A percentile compares a stretch with the other conserved stretches of the same genome.
phyloP scores from a whole-genome alignment of 140 eudicot species.

The Cichorium intybus region DNA sequence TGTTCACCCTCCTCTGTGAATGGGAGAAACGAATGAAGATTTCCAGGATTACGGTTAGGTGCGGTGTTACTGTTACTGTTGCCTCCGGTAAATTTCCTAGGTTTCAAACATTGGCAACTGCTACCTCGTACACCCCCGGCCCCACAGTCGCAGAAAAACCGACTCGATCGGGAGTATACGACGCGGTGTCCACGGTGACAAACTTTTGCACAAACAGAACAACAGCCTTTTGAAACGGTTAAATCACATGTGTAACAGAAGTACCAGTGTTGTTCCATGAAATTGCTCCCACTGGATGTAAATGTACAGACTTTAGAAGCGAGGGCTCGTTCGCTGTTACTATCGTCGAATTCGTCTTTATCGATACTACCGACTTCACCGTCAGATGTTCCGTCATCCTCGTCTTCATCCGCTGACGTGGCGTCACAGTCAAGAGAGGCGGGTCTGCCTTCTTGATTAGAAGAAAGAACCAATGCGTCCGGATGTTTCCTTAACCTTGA shows the following conservation, averaged over 20 bases:
- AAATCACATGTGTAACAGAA: slow-evolving; percentile 98
- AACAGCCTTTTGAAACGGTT: slow-evolving; percentile 97
- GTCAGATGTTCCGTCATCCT: slow-evolving; percentile 99
- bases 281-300: slow-evolving; percentile 98
- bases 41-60: slow-evolving; percentile 47
- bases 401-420: slow-evolving; percentile 93
- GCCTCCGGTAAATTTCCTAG: slow-evolving; percentile 78
- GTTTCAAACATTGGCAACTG: slow-evolving; percentile 94
- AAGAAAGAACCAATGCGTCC: slow-evolving; percentile 64
- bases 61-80: slow-evolving; percentile 37
- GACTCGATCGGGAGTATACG: slow-evolving; percentile 95
- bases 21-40: slow-evolving; percentile 80
- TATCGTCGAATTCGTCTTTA: slow-evolving; percentile 90
- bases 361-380: slow-evolving; percentile 89
- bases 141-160: slow-evolving; percentile 98
- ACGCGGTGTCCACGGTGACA: slow-evolving; percentile 99
- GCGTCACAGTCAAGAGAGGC: slow-evolving; percentile 89
- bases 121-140: slow-evolving; percentile 99
- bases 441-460: slow-evolving; percentile 71
- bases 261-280: slow-evolving; percentile 99
- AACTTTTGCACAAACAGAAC: slow-evolving; percentile 99
- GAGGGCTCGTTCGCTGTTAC: slow-evolving; percentile 76
- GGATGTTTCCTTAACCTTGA: slow-evolving; percentile 63
- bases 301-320: slow-evolving; percentile 98
- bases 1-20: slow-evolving; percentile 85